Base-by-base conservation (phyloP, 1,284 basidiomycete genomes). In the Bondarzewia mesenterica region DNA sequence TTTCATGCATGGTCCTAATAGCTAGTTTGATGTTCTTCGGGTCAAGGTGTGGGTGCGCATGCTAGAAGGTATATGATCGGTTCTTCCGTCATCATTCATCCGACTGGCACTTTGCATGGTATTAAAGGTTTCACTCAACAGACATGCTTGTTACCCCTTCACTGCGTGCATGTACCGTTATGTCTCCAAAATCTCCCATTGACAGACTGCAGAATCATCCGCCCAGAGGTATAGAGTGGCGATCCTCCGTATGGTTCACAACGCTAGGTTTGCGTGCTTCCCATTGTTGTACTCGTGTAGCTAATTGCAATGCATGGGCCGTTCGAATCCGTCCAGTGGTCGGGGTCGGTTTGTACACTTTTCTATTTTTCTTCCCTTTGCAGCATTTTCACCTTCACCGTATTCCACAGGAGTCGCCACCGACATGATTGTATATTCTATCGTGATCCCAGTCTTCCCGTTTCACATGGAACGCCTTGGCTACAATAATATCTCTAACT, bases 361-460 rank as follows among this genome's bases (percentile, higher is more conserved):
- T 32, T 32, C 4, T 32, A n/a, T n/a, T 32, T 12, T 7, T 5
- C 10, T 32, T 32, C 29, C 10, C 10, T 32, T 10, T 12, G 4
- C n/a, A n/a, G 5, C 3, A 32, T n/a, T n/a, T n/a, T n/a, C n/a
- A n/a, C n/a, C n/a, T n/a, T n/a, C n/a, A n/a, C n/a, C n/a, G n/a
- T n/a, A n/a, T n/a, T n/a, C n/a, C n/a, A 32, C n/a, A 85, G 85
- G 82, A 0, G 71, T 87, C 32, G 70, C 74, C 2, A 77, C 75
- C 0, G 84, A 87, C 59, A 58, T 83, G 1, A 64, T 85, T 15
- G 73, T 82, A 1, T 88, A 87, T 56, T 81, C 83, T 2, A 71
- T 83, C 42, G 76, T 86, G 43, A 78, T 85, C 22, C 87, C 88
- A 2, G 80, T 90, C 40, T 69, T 90, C 50, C 88, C 88, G 0